Percentiles rank a stretch among this genome's conserved stretches.
These are phyloP conservation scores for Botryosphaeria agaves DNA, from an alignment of 2,329 filamentous ascomycete species.

Conservation along the genomic window DNA sequence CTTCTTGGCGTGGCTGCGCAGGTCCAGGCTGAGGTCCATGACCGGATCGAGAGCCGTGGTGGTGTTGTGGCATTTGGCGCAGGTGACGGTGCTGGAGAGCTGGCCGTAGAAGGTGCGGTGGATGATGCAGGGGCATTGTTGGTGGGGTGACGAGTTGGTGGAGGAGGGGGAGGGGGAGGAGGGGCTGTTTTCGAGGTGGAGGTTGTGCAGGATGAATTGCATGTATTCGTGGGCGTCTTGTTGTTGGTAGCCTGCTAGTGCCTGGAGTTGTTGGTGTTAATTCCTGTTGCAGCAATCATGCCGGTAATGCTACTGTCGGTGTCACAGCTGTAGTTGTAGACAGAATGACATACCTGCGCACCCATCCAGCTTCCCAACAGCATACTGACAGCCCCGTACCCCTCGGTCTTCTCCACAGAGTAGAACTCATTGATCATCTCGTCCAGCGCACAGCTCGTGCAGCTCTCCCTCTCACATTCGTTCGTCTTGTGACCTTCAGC, in stretches of 20 bases:
- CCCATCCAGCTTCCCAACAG: conserved; percentile 82
- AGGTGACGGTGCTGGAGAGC: conserved; percentile 77
- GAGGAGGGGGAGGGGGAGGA: conserved; percentile 32
- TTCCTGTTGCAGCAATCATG: too few species aligned
- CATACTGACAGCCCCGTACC: conserved; percentile 79
- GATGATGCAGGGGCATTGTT: conserved; percentile 74
- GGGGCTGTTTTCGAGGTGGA: conserved; percentile 64
- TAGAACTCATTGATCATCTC: conserved; percentile 48
- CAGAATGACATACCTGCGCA: conserved; percentile 40
- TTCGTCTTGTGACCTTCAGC: conserved; percentile 70
- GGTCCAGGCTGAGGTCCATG: conserved; percentile 73
- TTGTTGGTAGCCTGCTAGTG: conserved; percentile 69
- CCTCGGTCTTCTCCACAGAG: conserved; percentile 63
- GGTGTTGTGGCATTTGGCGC: conserved; percentile 67
- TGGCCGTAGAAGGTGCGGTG: conserved; percentile 92
- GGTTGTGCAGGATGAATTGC: conserved; percentile 81
- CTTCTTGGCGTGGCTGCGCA: conserved; percentile 61
- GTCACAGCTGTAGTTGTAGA: too few species aligned
- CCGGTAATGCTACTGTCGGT: too few species aligned
- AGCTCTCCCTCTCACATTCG: conserved; percentile 46
- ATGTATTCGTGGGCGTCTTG: conserved; percentile 97
- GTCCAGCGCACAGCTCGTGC: conserved; percentile 42
- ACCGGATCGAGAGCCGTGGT: conserved; percentile 78
- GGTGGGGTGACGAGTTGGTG: conserved; percentile 29
- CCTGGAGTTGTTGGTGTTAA: conserved; percentile 32